Percentiles rank a stretch among this genome's conserved stretches.
These are phyloP conservation scores for Crithidia expoeki DNA, from an alignment of 208 protist species.

Conservation along the genomic window DNA sequence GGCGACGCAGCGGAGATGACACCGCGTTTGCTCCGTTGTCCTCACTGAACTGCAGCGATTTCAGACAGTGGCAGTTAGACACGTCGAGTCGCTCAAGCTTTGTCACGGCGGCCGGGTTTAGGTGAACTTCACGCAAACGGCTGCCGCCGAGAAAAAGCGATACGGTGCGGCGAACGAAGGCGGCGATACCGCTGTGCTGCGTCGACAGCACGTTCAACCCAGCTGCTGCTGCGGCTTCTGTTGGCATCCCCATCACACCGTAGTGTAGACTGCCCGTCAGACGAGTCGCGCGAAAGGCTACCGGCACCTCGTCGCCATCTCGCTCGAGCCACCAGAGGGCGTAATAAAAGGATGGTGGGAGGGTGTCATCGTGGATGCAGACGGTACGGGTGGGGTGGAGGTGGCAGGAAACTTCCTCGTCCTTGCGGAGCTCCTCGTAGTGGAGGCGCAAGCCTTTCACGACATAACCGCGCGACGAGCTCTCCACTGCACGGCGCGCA, in stretches of 20 bases:
- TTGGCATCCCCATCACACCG: not conserved
- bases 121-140: constrained; percentile 14
- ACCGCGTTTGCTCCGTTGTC: not conserved
- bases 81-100: constrained; percentile 20
- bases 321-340: constrained; percentile 11
- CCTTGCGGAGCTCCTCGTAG: constrained; percentile 12
- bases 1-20: constrained; percentile 3
- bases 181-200: not conserved
- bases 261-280: constrained; percentile 13
- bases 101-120: constrained; percentile 8
- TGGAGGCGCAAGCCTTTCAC: constrained; percentile 15
- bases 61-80: constrained; percentile 19
- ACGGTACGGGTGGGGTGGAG: constrained; percentile 17
- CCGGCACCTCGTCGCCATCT: constrained; percentile 7
- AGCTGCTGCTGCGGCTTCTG: too few species aligned
- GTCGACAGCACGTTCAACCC: not conserved
- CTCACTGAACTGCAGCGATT: not conserved
- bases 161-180: constrained; percentile 3
- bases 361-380: constrained; percentile 16
- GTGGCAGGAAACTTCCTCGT: constrained; percentile 15
- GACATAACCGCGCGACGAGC: constrained; percentile 2
- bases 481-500: constrained; percentile 8
- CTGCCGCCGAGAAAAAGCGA: constrained; percentile 17
- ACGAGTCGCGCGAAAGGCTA: constrained; percentile 11
- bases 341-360: not conserved